These are phyloP conservation scores for Cladophialophora exuberans DNA, from an alignment of 2,329 filamentous ascomycete genomes.

Conservation along the genomic window DNA sequence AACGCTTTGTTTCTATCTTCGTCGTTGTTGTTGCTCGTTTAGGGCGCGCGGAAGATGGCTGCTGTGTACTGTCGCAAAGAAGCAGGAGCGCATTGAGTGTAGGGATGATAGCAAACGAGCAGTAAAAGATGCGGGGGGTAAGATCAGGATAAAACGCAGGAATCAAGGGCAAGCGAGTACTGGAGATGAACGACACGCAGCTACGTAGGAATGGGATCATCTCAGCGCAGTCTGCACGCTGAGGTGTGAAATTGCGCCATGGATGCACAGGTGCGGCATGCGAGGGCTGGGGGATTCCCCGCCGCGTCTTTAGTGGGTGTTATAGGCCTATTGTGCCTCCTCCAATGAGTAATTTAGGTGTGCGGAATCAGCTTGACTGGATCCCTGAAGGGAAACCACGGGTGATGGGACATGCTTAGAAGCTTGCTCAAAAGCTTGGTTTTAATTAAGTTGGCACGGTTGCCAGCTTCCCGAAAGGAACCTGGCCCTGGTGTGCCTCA, in stretches of 20 bases:
- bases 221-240: too few species aligned
- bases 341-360: constrained; percentile 6
- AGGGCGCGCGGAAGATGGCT: neutral
- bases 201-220: too few species aligned
- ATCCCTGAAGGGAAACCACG: neutral
- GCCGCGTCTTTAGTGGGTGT: too few species aligned
- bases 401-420: neutral
- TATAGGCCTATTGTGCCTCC: neutral
- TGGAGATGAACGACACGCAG: neutral
- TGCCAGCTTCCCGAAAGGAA: too few species aligned
- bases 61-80: neutral
- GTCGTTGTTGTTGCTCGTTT: neutral
- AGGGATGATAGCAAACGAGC: neutral
- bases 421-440: constrained; percentile 11
- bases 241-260: too few species aligned
- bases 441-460: too few species aligned
- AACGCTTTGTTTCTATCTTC: too few species aligned
- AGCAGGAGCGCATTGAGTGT: neutral
- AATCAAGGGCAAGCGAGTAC: neutral
- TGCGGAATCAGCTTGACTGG: neutral
- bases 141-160: neutral
- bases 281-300: neutral
- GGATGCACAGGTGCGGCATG: too few species aligned
- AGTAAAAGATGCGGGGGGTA: neutral
- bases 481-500: neutral